A percentile compares a stretch with the other conserved stretches of the same genome.
Conservation (phyloP, 352 stramenopile genomes). For the Phytophthora niederhauseri region DNA sequence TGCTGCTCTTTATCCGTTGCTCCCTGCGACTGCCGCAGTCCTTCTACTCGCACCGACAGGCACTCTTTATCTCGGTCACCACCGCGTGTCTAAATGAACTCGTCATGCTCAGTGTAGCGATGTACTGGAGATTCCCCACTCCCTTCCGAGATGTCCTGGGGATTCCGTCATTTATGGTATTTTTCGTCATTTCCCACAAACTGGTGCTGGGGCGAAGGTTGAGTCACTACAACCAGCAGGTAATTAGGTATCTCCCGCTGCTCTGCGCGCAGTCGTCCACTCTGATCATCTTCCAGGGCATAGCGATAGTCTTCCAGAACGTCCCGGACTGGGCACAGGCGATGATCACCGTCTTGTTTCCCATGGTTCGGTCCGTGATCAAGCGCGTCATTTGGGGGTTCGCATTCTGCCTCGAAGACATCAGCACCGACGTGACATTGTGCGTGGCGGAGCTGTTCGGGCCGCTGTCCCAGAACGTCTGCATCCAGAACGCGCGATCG, state of each 20-base stretch:
- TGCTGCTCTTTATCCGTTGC: conserved; percentile 15
- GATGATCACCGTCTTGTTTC: conserved; percentile 21
- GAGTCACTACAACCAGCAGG: neutral
- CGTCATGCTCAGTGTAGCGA: conserved; percentile 12
- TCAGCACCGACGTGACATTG: conserved; percentile 42
- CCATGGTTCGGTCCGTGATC: conserved; percentile 23
- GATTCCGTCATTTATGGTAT: neutral
- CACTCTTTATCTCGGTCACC: conserved; percentile 10
- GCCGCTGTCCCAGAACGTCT: conserved; percentile 36
- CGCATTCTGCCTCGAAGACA: conserved; percentile 33
- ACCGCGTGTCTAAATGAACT: conserved; percentile 15
- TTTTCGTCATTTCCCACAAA: conserved; percentile 18
- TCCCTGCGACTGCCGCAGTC: conserved; percentile 15
- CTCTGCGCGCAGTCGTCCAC: conserved; percentile 22
- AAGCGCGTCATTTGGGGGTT: conserved; percentile 16
- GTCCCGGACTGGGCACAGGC: conserved; percentile 6
- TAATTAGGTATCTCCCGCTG: conserved; percentile 21
- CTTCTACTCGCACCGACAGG: conserved; percentile 16
- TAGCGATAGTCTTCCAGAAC: conserved; percentile 24
- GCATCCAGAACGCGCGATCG: conserved; percentile 27
- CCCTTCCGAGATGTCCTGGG: conserved; percentile 26
- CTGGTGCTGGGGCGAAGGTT: conserved; percentile 14
- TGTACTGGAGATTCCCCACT: conserved; percentile 16
- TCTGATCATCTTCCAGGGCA: conserved; percentile 27
- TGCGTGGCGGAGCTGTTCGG: conserved; percentile 42